These are phyloP conservation scores for Cutaneotrichosporon daszewskae DNA, from an alignment of 1,284 basidiomycete species.

Conservation along the genomic window DNA sequence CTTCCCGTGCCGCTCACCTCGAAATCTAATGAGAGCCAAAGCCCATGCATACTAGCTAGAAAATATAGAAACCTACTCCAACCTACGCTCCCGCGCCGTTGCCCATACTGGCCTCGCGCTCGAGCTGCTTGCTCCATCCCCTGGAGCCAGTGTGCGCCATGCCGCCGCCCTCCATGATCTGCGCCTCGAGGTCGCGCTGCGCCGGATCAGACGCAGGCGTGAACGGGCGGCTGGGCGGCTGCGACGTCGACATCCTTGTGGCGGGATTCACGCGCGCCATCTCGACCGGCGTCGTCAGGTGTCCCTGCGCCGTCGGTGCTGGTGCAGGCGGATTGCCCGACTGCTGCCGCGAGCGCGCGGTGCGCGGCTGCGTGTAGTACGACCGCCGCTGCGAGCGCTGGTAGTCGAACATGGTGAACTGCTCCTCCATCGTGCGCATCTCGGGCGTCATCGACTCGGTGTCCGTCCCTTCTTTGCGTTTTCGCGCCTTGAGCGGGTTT, in stretches of 20 bases:
- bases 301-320: conserved; percentile 13
- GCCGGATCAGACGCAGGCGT: conserved; percentile 5
- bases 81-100: too few relatives aligned
- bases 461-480: conserved; percentile 84
- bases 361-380: conserved; percentile 37
- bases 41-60: too few relatives aligned
- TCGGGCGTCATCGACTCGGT: conserved; percentile 75
- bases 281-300: conserved; percentile 1
- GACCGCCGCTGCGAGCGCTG: conserved; percentile 39
- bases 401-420: conserved; percentile 55
- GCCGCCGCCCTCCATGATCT: conserved; percentile 47
- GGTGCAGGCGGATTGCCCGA: too few relatives aligned
- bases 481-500: conserved; percentile 91
- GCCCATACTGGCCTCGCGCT: too few relatives aligned
- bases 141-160: conserved; percentile 36
- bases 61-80: too few relatives aligned
- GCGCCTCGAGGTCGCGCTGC: conserved; percentile 34
- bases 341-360: conserved; percentile 19
- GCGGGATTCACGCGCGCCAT: neutral
- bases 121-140: conserved; percentile 16
- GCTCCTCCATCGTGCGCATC: conserved; percentile 96
- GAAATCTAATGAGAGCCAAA: too few relatives aligned
- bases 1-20: too few relatives aligned
- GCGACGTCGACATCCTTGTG: neutral
- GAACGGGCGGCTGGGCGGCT: conserved; percentile 2